Conservation (phyloP, 2,329 filamentous ascomycete species). For the Drechslerella dactyloides region DNA sequence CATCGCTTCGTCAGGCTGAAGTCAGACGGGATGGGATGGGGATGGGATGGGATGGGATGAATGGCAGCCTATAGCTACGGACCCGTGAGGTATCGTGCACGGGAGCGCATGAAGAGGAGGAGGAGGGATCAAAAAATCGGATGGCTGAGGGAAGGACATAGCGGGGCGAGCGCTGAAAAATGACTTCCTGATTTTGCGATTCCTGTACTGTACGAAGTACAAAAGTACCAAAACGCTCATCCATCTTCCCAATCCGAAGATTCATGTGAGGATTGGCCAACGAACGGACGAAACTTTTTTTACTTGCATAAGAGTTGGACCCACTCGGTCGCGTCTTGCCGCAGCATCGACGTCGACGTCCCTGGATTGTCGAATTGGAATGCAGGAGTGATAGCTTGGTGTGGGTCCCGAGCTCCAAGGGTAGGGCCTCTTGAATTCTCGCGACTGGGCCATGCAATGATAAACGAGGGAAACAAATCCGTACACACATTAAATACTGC, state of each 20-base stretch:
- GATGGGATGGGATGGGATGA: background rate
- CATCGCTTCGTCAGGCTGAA: constrained; percentile 3
- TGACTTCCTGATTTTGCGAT: no score
- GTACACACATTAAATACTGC: no score
- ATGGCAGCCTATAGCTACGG: background rate
- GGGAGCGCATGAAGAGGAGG: background rate
- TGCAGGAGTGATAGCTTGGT: constrained; percentile 42
- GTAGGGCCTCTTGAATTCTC: background rate
- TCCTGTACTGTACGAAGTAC: no score
- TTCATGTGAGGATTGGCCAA: background rate
- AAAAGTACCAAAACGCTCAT: background rate
- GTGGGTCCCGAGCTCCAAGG: constrained; percentile 48
- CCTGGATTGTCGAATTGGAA: constrained; percentile 51
- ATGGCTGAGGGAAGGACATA: no score
- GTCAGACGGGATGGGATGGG: background rate
- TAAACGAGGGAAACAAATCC: background rate
- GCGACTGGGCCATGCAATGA: background rate
- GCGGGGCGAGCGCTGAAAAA: background rate
- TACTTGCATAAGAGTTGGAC: constrained; percentile 32
- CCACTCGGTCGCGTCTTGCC: constrained; percentile 50
- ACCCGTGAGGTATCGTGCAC: background rate
- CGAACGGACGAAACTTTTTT: constrained; percentile 11
- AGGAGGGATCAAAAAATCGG: background rate
- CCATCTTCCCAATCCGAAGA: background rate
- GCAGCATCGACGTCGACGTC: constrained; percentile 30